These are phyloP conservation scores for Harringtonia lauricola DNA, from an alignment of 2,329 filamentous ascomycete species.

Conservation along the genomic window DNA sequence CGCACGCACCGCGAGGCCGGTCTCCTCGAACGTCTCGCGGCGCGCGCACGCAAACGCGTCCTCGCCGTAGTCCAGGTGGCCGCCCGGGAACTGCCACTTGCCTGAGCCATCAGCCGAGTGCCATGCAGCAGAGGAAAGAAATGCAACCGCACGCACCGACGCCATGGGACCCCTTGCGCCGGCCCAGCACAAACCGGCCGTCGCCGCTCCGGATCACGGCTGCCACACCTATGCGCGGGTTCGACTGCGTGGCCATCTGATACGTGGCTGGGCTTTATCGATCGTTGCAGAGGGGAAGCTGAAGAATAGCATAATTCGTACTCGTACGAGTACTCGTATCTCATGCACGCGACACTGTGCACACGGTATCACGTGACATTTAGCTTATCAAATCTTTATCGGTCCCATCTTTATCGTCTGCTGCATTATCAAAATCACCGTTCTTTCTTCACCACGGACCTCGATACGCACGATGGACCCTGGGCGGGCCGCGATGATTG, in stretches of 20 bases:
- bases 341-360: too few species aligned
- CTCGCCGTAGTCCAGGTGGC: conserved; percentile 64
- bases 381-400: too few species aligned
- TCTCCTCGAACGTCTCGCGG: conserved; percentile 62
- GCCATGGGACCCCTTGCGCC: conserved; percentile 37
- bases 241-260: not conserved
- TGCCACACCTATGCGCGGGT: conserved; percentile 35
- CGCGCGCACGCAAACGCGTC: conserved; percentile 48
- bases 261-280: too few species aligned
- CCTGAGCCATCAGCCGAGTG: conserved; percentile 6
- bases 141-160: conserved; percentile 23
- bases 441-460: not conserved
- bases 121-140: not conserved
- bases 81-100: conserved; percentile 56
- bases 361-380: too few species aligned
- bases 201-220: conserved; percentile 31
- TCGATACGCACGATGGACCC: conserved; percentile 35
- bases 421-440: too few species aligned
- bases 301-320: too few species aligned
- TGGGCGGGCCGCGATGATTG: conserved; percentile 42
- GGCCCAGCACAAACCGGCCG: conserved; percentile 35
- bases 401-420: too few species aligned
- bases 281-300: too few species aligned
- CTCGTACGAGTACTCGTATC: too few species aligned
- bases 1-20: conserved; percentile 44